A percentile compares a stretch with the other conserved stretches of the same genome.
phyloP scores from a whole-genome alignment of 2,329 filamentous ascomycete species.

The Microdochium bolleyi region DNA sequence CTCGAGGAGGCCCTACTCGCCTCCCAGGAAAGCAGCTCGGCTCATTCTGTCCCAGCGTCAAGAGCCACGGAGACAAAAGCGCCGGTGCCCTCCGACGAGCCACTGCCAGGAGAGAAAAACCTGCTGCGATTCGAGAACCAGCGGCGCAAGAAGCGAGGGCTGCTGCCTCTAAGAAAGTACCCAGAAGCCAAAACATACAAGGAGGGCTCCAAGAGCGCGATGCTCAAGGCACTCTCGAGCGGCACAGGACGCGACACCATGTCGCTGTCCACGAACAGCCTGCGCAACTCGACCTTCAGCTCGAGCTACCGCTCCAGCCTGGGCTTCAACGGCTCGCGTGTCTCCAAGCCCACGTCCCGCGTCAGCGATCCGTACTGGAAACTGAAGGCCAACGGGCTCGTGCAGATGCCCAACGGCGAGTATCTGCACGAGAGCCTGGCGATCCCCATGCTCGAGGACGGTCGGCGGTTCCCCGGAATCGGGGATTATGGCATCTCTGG shows the following conservation, averaged over 20 bases:
- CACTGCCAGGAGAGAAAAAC: slow-evolving; percentile 11
- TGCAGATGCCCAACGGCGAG: slow-evolving; percentile 44
- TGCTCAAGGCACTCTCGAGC: slow-evolving; percentile 15
- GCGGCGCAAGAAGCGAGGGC: slow-evolving; percentile 16
- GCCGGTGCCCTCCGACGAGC: background rate
- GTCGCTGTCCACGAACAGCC: slow-evolving; percentile 19
- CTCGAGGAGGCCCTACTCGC: slow-evolving; percentile 19
- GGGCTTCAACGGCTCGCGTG: slow-evolving; percentile 21
- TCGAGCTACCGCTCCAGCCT: slow-evolving; percentile 23
- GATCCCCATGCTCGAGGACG: slow-evolving; percentile 32
- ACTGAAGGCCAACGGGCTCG: slow-evolving; percentile 28
- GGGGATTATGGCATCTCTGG: slow-evolving; percentile 25
- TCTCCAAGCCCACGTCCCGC: slow-evolving; percentile 18
- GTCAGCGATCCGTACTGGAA: slow-evolving; percentile 26
- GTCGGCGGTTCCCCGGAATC: slow-evolving; percentile 27
- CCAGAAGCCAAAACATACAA: slow-evolving; percentile 14
- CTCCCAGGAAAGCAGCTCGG: slow-evolving; percentile 9
- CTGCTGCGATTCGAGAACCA: slow-evolving; percentile 17
- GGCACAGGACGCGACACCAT: slow-evolving; percentile 14
- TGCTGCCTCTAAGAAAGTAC: slow-evolving; percentile 14
- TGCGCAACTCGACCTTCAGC: slow-evolving; percentile 22
- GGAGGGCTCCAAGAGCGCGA: slow-evolving; percentile 20
- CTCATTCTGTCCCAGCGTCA: background rate
- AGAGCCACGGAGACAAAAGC: background rate
- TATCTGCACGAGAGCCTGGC: slow-evolving; percentile 44